Conservation (phyloP, 192 early-diverging fungal genomes). For the Martensiomyces pterosporus region DNA sequence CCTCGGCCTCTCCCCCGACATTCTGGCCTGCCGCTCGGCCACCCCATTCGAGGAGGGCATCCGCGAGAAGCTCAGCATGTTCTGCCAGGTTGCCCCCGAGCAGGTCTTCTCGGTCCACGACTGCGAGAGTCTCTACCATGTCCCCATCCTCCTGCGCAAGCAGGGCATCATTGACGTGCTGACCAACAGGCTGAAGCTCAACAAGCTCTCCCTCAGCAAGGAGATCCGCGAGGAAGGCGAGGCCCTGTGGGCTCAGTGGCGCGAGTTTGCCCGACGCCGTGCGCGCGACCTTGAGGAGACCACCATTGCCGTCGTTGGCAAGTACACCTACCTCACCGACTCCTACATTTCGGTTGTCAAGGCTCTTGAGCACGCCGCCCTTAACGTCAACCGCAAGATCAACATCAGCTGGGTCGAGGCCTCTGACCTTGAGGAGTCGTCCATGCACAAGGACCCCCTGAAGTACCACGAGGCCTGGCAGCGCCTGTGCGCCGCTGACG, state of each 20-base stretch:
- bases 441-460: slow-evolving; percentile 72
- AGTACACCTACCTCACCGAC: slow-evolving; percentile 95
- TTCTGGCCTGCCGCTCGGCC: slow-evolving; percentile 93
- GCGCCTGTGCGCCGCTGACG: slow-evolving; percentile 77
- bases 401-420: slow-evolving; percentile 92
- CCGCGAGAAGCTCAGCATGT: slow-evolving; percentile 94
- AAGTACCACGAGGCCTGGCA: slow-evolving; percentile 98
- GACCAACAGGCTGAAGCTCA: slow-evolving; percentile 72
- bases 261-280: slow-evolving; percentile 66
- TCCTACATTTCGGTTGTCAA: slow-evolving; percentile 97
- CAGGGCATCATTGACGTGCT: slow-evolving; percentile 85
- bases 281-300: slow-evolving; percentile 77
- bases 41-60: slow-evolving; percentile 82
- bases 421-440: slow-evolving; percentile 76
- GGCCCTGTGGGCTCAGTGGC: slow-evolving; percentile 81
- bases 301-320: slow-evolving; percentile 90
- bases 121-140: slow-evolving; percentile 94
- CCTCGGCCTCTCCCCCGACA: slow-evolving; percentile 89
- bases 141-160: slow-evolving; percentile 84
- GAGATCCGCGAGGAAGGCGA: slow-evolving; percentile 56
- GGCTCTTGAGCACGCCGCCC: slow-evolving; percentile 88
- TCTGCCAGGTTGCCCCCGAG: slow-evolving; percentile 93
- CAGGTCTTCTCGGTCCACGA: slow-evolving; percentile 95
- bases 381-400: slow-evolving; percentile 83
- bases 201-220: slow-evolving; percentile 52